A percentile compares a stretch with the other conserved stretches of the same genome.
Evolutionary conservation across 169 alveolate genomes (phyloP).

Genomic region (Eimeria praecox): DNA sequence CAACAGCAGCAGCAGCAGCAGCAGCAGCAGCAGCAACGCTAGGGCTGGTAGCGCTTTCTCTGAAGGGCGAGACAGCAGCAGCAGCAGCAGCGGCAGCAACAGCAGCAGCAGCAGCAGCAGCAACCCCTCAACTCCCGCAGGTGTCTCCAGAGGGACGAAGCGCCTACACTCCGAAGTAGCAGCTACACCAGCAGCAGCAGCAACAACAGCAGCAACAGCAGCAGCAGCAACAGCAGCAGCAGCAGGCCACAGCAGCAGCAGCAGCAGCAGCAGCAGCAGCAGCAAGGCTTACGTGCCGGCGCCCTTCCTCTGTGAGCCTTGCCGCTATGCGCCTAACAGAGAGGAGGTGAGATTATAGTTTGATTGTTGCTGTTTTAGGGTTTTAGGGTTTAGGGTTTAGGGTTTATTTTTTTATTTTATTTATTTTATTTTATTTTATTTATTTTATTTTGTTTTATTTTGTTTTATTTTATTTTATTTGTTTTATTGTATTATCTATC

Average conservation of each 20-base stretch:
- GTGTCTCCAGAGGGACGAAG: not conserved
- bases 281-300: constrained; percentile 13
- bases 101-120: constrained; percentile 57
- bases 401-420: no score
- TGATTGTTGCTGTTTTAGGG: not conserved
- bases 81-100: constrained; percentile 56
- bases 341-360: not conserved
- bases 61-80: constrained; percentile 46
- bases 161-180: constrained; percentile 3
- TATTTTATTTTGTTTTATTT: no score
- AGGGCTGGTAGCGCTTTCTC: not conserved
- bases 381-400: not conserved
- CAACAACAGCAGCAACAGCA: constrained; percentile 49
- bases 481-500: no score
- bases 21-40: constrained; percentile 35
- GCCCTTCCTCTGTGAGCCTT: constrained; percentile 55
- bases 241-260: no score
- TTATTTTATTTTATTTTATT: no score
- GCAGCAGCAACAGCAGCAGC: not conserved
- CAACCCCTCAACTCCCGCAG: not conserved
- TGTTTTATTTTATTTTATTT: no score
- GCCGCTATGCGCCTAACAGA: constrained; percentile 21
- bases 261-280: no score
- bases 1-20: not conserved
- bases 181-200: constrained; percentile 31